A percentile compares a stretch with the other conserved stretches of the same genome.
phyloP scores from a whole-genome alignment of 2,329 filamentous ascomycete genomes.

The Gyromitra esculenta region DNA sequence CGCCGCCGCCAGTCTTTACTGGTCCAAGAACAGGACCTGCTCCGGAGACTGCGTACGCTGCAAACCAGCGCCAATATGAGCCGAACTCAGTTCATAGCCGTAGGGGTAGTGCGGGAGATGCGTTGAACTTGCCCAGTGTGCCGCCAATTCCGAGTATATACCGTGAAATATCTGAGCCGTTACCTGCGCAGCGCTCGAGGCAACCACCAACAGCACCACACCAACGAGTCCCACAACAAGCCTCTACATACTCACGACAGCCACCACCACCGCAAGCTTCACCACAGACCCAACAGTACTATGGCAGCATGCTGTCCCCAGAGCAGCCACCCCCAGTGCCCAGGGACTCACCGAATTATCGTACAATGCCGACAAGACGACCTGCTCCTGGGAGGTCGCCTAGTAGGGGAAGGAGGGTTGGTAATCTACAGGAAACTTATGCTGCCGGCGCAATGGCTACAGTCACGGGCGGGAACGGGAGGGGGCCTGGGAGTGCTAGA shows the following conservation, averaged over 20 bases:
- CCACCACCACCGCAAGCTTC: constrained; percentile 22
- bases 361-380: constrained; percentile 40
- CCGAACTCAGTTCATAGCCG: constrained; percentile 1
- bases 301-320: constrained; percentile 21
- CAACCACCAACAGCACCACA: constrained; percentile 19
- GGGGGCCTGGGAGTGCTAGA: constrained; percentile 39
- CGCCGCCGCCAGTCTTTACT: constrained; percentile 18
- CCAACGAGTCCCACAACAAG: constrained; percentile 2
- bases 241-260: neutral
- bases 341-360: constrained; percentile 41
- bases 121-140: constrained; percentile 21
- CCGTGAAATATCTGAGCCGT: constrained; percentile 34
- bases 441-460: constrained; percentile 8
- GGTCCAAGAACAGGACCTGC: constrained; percentile 18
- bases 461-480: constrained; percentile 27
- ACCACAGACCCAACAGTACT: constrained; percentile 21
- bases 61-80: constrained; percentile 22
- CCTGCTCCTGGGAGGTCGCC: constrained; percentile 42
- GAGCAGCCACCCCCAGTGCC: constrained; percentile 17
- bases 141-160: constrained; percentile 37
- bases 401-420: constrained; percentile 32
- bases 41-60: constrained; percentile 18
- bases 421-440: constrained; percentile 46
- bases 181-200: constrained; percentile 20
- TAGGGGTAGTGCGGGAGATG: constrained; percentile 38